Percentiles rank a stretch among this genome's conserved stretches.
Evolutionary conservation across 306 rosid species (phyloP).

Genomic region (Morella rubra): DNA sequence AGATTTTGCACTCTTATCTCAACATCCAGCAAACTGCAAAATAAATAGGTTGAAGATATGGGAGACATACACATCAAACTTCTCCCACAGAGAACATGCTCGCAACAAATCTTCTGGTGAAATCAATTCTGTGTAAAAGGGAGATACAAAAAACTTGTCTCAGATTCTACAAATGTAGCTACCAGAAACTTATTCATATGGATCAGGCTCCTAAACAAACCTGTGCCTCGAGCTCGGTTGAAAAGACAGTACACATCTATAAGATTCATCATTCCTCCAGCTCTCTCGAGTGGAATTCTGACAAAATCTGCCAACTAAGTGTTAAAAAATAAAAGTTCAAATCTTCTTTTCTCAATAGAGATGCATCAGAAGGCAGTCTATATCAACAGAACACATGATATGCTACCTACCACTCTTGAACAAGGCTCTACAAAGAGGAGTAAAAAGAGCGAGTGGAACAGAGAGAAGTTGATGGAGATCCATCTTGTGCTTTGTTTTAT

Average conservation of each 20-base stretch:
- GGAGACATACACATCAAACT: slow-evolving; percentile 85
- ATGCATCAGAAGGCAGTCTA: slow-evolving; percentile 16
- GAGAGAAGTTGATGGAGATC: not conserved
- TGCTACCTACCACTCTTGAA: not conserved
- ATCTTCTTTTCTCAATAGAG: slow-evolving; percentile 18
- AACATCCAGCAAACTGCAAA: slow-evolving; percentile 9
- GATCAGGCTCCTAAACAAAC: slow-evolving; percentile 35
- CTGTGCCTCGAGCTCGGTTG: slow-evolving; percentile 99
- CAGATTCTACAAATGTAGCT: not conserved
- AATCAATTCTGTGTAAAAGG: slow-evolving; percentile 70
- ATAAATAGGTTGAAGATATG: slow-evolving; percentile 28
- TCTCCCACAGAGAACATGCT: slow-evolving; percentile 97
- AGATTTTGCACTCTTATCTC: slow-evolving; percentile 22
- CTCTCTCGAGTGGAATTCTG: slow-evolving; percentile 78
- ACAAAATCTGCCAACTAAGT: slow-evolving; percentile 92
- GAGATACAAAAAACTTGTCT: slow-evolving; percentile 12
- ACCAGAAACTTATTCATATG: slow-evolving; percentile 16
- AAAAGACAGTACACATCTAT: slow-evolving; percentile 88
- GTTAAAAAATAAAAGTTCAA: slow-evolving; percentile 30
- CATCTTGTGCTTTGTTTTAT: not conserved
- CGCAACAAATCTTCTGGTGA: slow-evolving; percentile 95
- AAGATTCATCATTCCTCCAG: slow-evolving; percentile 93
- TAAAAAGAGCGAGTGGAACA: not conserved
- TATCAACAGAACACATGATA: not conserved
- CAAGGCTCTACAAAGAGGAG: not conserved